Evolutionary conservation across 1,284 basidiomycete species (phyloP), one percentile per base, ranked within the genome.

Genomic region (Irpex rosettiformis): DNA sequence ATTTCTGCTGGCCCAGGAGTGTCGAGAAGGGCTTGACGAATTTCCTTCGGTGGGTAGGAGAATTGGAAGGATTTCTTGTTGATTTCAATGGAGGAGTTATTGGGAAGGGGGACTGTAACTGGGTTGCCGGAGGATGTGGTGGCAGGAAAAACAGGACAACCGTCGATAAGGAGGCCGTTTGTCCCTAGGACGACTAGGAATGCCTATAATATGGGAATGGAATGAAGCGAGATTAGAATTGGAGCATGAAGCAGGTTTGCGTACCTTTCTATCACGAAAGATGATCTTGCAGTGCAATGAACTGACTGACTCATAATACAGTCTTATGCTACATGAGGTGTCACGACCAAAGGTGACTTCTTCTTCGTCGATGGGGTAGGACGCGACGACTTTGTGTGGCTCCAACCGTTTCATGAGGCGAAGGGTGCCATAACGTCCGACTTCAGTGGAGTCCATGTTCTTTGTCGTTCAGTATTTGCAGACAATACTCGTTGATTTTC

Each of bases 331-430:
- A 67, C 88, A 89, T 2, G 71, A 70, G 1, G 78, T 76, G 66
- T 84, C 83, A 60, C 85, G 77, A 45, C 88, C 88, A 70, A 90
- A 84, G 0, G 86, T 86, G 54, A 89, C 73, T 55, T 80, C 75
- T 25, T 83, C 79, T 3, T 83, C 78, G 72, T 91, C 88, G 65
- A 91, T 84, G 10, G 87, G 87, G 63, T 86, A 91, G 0, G 84
- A 78, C 1, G 86, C 83, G 28, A 88, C 73, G 8, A 79, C 70
- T 2, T 70, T 70, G 48, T 79, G 70, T 2, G 75, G 70, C 13
- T 79, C 76, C 45, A 74, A 72, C 4, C 75, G 72, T 63, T 85
- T 86, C 67, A 88, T 75, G 43, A 88, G 75, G 51, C 81, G 80
- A 2, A 89, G 72, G 0, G 84, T 84, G 3, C 86, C 86, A 64